Conservation (phyloP, 2,329 filamentous ascomycete genomes). For the Monosporascus ibericus region DNA sequence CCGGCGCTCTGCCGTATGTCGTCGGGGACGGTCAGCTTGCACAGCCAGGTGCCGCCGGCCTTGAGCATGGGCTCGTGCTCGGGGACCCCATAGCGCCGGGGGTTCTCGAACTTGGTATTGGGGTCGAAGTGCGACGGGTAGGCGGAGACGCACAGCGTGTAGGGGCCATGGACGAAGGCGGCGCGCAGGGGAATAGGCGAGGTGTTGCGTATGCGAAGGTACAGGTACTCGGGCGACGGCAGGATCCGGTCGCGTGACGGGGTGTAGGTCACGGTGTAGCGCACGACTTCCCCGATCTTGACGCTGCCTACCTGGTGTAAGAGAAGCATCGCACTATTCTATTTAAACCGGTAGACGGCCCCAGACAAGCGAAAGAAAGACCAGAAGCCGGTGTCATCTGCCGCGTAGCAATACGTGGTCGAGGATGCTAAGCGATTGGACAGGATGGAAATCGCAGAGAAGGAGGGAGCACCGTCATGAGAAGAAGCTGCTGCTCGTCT, state of each 20-base stretch:
- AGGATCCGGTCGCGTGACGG: constrained; percentile 84
- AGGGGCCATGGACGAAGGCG: constrained; percentile 93
- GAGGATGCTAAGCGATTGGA: too few species aligned
- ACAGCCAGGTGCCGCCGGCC: constrained; percentile 81
- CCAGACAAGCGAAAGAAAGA: too few species aligned
- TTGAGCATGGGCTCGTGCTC: constrained; percentile 97
- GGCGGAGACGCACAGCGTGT: constrained; percentile 80
- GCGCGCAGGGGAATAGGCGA: constrained; percentile 85
- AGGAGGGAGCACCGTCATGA: too few species aligned
- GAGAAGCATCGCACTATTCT: constrained; percentile 63
- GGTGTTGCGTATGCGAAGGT: constrained; percentile 87
- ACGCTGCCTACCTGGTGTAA: constrained; percentile 86
- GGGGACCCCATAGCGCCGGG: constrained; percentile 67
- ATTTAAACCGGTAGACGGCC: neutral
- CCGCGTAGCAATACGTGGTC: too few species aligned
- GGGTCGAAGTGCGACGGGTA: constrained; percentile 81
- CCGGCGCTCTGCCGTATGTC: constrained; percentile 61
- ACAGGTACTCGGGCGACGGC: constrained; percentile 72
- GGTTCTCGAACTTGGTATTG: constrained; percentile 67
- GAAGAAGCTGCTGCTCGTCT: too few species aligned
- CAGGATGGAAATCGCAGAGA: too few species aligned
- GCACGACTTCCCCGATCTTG: constrained; percentile 89
- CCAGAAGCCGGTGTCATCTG: too few species aligned
- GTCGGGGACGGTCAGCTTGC: constrained; percentile 73
- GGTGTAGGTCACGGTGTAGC: constrained; percentile 88